Conservation (phyloP, 2,329 filamentous ascomycete species). For the Fusarium oxysporum region DNA sequence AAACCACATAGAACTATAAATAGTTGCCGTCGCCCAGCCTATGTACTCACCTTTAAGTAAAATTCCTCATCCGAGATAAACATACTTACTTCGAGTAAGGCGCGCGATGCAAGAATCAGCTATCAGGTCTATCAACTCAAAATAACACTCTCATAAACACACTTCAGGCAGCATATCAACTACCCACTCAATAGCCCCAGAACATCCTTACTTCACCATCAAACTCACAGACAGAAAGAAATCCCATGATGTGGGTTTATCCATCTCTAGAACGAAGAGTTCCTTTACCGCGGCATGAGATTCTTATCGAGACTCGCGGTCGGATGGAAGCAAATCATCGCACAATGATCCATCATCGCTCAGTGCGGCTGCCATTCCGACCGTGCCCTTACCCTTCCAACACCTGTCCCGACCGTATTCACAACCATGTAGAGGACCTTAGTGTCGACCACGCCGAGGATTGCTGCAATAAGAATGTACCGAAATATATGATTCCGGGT, state of each 20-base stretch:
- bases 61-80: rapidly evolving
- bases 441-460: neutral
- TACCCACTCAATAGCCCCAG: too few species aligned
- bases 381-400: neutral
- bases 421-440: neutral
- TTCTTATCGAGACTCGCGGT: neutral
- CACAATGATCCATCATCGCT: neutral
- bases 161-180: too few species aligned
- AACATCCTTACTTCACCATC: neutral
- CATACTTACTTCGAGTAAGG: too few species aligned
- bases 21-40: neutral
- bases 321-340: neutral
- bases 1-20: rapidly evolving
- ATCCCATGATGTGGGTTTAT: too few species aligned
- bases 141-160: too few species aligned
- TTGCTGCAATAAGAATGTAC: neutral
- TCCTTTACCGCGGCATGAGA: neutral
- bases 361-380: neutral
- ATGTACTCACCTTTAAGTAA: too few species aligned
- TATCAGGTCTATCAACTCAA: too few species aligned
- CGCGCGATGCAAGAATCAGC: too few species aligned
- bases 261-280: neutral
- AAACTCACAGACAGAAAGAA: neutral
- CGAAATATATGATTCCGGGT: neutral
- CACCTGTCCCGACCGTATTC: neutral